Conservation (phyloP, 768 basidiomycete genomes). For the Tylopilus subfusipes region DNA sequence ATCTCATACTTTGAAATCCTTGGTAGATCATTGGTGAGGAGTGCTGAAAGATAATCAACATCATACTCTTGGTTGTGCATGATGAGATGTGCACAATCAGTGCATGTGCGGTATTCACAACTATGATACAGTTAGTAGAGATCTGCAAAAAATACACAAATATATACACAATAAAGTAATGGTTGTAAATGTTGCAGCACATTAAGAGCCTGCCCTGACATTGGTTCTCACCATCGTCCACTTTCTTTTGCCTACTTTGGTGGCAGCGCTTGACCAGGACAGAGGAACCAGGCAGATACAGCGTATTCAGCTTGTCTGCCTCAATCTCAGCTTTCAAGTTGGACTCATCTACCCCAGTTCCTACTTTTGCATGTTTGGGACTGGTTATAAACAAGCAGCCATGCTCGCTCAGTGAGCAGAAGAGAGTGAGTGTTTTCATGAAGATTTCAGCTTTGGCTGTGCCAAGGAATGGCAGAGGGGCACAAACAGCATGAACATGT, state of each 20-base stretch:
- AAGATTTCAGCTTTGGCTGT: background rate
- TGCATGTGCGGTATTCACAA: background rate
- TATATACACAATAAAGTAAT: background rate
- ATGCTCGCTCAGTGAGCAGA: background rate
- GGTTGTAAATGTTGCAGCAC: background rate
- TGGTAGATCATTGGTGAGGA: background rate
- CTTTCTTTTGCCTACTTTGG: background rate
- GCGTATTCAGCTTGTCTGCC: too few relatives aligned
- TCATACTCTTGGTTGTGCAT: slow-evolving; percentile 6
- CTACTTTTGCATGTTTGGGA: background rate
- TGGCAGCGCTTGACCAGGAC: background rate
- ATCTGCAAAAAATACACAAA: background rate
- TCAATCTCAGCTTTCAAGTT: background rate
- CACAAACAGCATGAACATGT: background rate
- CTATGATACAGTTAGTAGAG: background rate
- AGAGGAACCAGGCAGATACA: background rate
- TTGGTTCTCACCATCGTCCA: background rate
- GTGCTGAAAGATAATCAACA: background rate
- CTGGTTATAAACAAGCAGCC: slow-evolving; percentile 1
- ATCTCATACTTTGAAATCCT: background rate
- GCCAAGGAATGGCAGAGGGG: background rate
- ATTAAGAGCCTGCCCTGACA: background rate
- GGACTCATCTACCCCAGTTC: background rate
- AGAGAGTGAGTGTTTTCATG: slow-evolving; percentile 2
- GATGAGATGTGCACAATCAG: background rate